These are phyloP conservation scores for Pelargonium cotyledonis DNA, from an alignment of 441 rosid genomes.

Conservation along the genomic window DNA sequence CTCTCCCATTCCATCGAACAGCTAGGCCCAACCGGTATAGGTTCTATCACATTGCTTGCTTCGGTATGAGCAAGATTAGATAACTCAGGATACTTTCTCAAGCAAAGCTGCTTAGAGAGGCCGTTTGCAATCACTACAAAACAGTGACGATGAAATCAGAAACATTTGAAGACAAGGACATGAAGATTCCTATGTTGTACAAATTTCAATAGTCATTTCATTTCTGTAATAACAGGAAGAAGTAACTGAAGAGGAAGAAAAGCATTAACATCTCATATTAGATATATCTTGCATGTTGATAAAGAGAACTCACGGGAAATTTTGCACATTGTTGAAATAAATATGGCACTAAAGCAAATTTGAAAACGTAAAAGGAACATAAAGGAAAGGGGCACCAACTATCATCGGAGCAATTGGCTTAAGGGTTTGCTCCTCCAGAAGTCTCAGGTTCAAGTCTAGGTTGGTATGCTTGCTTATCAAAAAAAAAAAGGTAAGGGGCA, in stretches of 20 bases:
- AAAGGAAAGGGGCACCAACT: no score
- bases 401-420: no score
- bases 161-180: neutral
- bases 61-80: constrained; percentile 14
- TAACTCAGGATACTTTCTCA: constrained; percentile 26
- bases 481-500: no score
- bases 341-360: no score
- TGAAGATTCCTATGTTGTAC: neutral
- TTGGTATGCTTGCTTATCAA: no score
- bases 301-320: neutral
- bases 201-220: neutral
- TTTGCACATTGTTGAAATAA: neutral
- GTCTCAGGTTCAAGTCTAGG: no score
- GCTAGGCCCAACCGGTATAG: constrained; percentile 14
- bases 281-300: neutral
- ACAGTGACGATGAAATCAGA: neutral
- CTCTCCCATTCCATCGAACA: constrained; percentile 22
- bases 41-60: constrained; percentile 22
- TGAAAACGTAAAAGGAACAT: neutral
- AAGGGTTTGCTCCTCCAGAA: no score
- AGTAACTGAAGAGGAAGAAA: neutral
- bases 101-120: constrained; percentile 29
- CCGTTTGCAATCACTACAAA: constrained; percentile 27
- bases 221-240: neutral
- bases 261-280: neutral